Base-by-base conservation (phyloP, 495 filamentous ascomycete genomes). In the Stereocaulon alpinum region DNA sequence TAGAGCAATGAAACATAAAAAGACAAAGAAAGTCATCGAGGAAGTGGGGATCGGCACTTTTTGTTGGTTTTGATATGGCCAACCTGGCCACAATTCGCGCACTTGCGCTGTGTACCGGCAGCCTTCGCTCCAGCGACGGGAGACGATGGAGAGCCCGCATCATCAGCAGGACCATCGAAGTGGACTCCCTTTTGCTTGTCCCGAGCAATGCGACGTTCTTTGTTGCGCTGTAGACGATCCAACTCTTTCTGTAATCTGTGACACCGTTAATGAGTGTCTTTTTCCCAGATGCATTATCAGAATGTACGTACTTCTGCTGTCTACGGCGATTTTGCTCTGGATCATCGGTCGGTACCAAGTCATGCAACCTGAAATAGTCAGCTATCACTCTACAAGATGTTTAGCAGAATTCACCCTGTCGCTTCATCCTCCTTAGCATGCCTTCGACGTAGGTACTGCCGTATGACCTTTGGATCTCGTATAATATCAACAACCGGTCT, bases 51-150 rank as follows among this genome's bases (percentile, higher is more conserved):
- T n/a, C 66, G 75, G 70, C 76, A 91, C 87, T 92, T 96, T 77
- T 95, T 93, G 76, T 96, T 96, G n/a, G 91, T 96, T 72, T 95
- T 95, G 78, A 99, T 99, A 67, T 99, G 93, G 27, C 93, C 93
- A 22, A 91, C 85, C 66, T 91, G 85, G 37, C 92, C 92, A 66
- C 93, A 99, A 71, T 95, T 97, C 29, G 94, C 92, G 68, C 93
- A 99, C 71, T 96, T 97, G 62, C 94, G 81, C 30, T 88, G 88
- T 2, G 93, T 99, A 11, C 82, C 82, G 3, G 61, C 70, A 67
- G 14, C 70, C 56, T 54, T 71, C 66, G 32, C 69, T 17, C 80
- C 80, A 22, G 72, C 76, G 22, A 71, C 60, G 1, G 83, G 76
- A 58, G 79, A 81, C 40, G 71, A 69, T 34, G 74, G 72, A 17